Evolutionary conservation across 768 basidiomycete genomes (phyloP).

Genomic region (Thelephora aurantiotincta): DNA sequence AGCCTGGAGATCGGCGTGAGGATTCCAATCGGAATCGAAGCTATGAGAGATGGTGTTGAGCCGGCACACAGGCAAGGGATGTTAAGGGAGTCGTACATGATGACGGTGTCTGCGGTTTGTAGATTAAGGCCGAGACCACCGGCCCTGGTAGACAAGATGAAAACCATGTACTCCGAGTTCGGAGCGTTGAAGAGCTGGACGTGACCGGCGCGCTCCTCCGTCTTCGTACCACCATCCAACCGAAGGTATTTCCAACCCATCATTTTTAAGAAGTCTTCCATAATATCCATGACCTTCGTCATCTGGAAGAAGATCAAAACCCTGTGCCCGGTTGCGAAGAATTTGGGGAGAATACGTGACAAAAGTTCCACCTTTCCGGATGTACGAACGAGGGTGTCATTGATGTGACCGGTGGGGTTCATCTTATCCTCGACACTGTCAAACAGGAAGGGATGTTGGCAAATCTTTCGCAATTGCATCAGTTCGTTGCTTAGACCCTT

Average conservation of each 20-base stretch:
- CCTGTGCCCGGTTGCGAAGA: conserved; percentile 85
- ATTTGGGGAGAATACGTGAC: conserved; percentile 84
- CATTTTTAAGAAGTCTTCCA: conserved; percentile 89
- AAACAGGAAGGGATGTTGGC: conserved; percentile 95
- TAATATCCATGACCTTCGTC: conserved; percentile 98
- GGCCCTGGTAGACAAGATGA: conserved; percentile 88
- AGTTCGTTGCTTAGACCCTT: conserved; percentile 89
- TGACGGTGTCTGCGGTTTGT: conserved; percentile 92
- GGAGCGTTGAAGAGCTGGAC: conserved; percentile 84
- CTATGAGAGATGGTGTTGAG: conserved; percentile 19
- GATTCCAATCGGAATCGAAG: conserved; percentile 88
- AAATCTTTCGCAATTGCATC: conserved; percentile 97
- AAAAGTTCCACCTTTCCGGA: conserved; percentile 93
- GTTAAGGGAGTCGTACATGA: conserved; percentile 46
- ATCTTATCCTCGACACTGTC: conserved; percentile 91
- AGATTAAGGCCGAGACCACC: conserved; percentile 90
- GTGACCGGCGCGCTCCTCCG: conserved; percentile 82
- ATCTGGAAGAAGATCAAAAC: conserved; percentile 99
- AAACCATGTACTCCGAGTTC: conserved; percentile 76
- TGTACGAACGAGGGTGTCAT: conserved; percentile 73
- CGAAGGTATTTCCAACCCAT: conserved; percentile 80
- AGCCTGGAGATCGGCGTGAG: conserved; percentile 96
- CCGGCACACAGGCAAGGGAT: conserved; percentile 1
- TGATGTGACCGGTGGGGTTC: conserved; percentile 67
- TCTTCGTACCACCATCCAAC: conserved; percentile 93